Conservation (phyloP, 169 alveolate genomes). For the Eimeria sp. region DNA sequence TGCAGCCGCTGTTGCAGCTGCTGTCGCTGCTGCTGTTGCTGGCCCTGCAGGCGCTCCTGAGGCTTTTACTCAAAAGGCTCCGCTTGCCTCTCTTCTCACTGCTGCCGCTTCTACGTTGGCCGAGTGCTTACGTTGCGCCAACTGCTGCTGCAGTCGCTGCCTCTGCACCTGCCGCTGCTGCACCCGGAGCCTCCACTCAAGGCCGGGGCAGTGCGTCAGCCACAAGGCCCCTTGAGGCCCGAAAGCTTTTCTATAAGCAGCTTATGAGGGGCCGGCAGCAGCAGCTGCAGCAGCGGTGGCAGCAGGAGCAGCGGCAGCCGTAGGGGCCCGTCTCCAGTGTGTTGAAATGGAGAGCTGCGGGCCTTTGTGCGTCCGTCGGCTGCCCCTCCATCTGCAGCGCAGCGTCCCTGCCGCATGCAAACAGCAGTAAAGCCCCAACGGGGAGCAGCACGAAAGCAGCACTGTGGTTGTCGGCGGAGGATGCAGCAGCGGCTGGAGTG, state of each 20-base stretch:
- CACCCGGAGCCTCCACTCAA: not conserved
- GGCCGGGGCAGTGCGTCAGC: not conserved
- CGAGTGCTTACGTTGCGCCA: not conserved
- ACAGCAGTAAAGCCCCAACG: slow-evolving; percentile 21
- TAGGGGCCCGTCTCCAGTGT: not conserved
- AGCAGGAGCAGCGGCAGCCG: not conserved
- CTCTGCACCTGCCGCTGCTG: not conserved
- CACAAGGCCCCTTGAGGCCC: not conserved
- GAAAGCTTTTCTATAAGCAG: not conserved
- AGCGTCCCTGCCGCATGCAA: slow-evolving; percentile 2
- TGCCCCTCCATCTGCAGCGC: not conserved
- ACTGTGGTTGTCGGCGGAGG: not conserved
- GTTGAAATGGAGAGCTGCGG: not conserved
- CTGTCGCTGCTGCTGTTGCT: not conserved
- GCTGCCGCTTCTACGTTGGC: not conserved
- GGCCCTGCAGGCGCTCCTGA: not conserved
- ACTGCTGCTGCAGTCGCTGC: not conserved
- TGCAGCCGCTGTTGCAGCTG: slow-evolving; percentile 26
- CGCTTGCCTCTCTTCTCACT: not conserved
- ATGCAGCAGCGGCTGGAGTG: not conserved
- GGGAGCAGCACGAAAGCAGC: not conserved
- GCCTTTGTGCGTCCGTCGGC: not conserved
- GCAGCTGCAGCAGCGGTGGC: not conserved
- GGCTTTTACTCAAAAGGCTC: not conserved
- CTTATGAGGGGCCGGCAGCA: not conserved